A percentile compares a stretch with the other conserved stretches of the same genome.
These are phyloP conservation scores for Lolium rigidum DNA, from an alignment of 176 grass and related monocot species.

Conservation along the genomic window DNA sequence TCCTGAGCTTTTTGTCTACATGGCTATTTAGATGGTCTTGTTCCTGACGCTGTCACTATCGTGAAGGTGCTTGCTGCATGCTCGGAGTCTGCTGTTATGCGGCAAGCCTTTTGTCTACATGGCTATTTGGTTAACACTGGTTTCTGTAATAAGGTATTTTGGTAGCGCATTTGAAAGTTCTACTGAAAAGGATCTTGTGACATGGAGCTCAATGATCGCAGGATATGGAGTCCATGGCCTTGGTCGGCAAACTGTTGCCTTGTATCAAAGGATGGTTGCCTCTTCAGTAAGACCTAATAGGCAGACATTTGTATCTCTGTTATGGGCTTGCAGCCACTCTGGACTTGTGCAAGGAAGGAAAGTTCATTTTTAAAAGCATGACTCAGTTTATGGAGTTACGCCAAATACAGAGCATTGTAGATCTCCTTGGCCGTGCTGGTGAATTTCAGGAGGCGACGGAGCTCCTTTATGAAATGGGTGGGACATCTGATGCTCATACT, in stretches of 20 bases:
- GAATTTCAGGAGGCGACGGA: slow-evolving; percentile 54
- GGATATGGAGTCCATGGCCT: slow-evolving; percentile 80
- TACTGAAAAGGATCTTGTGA: slow-evolving; percentile 61
- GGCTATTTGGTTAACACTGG: slow-evolving; percentile 62
- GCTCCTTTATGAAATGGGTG: slow-evolving; percentile 44
- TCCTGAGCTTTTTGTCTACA: slow-evolving; percentile 28
- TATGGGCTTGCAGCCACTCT: slow-evolving; percentile 79
- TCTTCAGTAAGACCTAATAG: slow-evolving; percentile 57
- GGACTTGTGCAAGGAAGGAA: slow-evolving; percentile 61
- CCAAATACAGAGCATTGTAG: slow-evolving; percentile 55
- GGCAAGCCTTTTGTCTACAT: slow-evolving; percentile 65
- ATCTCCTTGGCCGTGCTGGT: slow-evolving; percentile 66
- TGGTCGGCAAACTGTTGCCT: slow-evolving; percentile 49
- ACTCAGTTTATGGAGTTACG: slow-evolving; percentile 44
- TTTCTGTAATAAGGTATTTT: slow-evolving; percentile 64
- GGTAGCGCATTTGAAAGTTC: slow-evolving; percentile 51
- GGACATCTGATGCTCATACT: slow-evolving; percentile 45
- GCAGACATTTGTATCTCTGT: slow-evolving; percentile 55
- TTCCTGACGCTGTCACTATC: slow-evolving; percentile 61
- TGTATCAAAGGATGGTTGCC: slow-evolving; percentile 59
- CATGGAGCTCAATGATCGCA: slow-evolving; percentile 75
- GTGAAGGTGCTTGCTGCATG: slow-evolving; percentile 64
- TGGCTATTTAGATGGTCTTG: slow-evolving; percentile 53
- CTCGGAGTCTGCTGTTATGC: slow-evolving; percentile 42
- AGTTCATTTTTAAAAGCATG: slow-evolving; percentile 66